A percentile compares a stretch with the other conserved stretches of the same genome.
phyloP scores from a whole-genome alignment of 2,329 filamentous ascomycete genomes.

The Colletotrichum plurivorum region DNA sequence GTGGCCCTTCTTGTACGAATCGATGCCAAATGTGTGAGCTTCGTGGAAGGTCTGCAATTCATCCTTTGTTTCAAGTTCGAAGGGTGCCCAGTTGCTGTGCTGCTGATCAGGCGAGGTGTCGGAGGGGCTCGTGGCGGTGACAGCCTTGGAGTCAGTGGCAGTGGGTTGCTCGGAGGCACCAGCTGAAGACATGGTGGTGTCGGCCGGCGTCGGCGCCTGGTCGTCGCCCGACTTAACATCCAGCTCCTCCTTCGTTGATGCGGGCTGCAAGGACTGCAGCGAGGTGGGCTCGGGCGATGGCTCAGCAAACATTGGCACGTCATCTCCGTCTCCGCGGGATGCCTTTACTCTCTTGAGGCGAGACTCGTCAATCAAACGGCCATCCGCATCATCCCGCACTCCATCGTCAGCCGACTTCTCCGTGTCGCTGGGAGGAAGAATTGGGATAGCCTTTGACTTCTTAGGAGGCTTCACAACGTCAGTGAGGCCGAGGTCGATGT shows the following conservation, averaged over 20 bases:
- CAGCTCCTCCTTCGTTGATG: constrained; percentile 22
- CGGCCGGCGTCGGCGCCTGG: constrained; percentile 59
- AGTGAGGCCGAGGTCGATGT: constrained; percentile 73
- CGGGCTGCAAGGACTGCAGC: constrained; percentile 33
- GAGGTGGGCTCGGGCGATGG: constrained; percentile 49
- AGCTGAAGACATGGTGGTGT: constrained; percentile 69
- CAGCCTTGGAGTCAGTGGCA: constrained; percentile 65
- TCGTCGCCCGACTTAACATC: constrained; percentile 49
- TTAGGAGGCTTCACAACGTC: constrained; percentile 77
- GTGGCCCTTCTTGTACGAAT: constrained; percentile 58
- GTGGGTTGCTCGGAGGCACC: constrained; percentile 64
- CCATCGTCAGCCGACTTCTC: constrained; percentile 49
- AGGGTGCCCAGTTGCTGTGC: constrained; percentile 69
- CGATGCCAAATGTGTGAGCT: constrained; percentile 64
- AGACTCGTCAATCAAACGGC: constrained; percentile 73
- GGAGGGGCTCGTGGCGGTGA: constrained; percentile 64
- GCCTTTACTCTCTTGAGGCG: constrained; percentile 83
- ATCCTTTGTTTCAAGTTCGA: constrained; percentile 68
- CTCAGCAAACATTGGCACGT: constrained; percentile 81
- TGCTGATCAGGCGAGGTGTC: constrained; percentile 66
- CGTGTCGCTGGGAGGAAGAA: constrained; percentile 75
- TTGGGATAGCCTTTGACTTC: constrained; percentile 87
- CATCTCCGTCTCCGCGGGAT: constrained; percentile 75
- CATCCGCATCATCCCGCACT: constrained; percentile 67
- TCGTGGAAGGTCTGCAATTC: constrained; percentile 67